phyloP scores from a whole-genome alignment of 768 basidiomycete species.

The Lactifluus rugatus region DNA sequence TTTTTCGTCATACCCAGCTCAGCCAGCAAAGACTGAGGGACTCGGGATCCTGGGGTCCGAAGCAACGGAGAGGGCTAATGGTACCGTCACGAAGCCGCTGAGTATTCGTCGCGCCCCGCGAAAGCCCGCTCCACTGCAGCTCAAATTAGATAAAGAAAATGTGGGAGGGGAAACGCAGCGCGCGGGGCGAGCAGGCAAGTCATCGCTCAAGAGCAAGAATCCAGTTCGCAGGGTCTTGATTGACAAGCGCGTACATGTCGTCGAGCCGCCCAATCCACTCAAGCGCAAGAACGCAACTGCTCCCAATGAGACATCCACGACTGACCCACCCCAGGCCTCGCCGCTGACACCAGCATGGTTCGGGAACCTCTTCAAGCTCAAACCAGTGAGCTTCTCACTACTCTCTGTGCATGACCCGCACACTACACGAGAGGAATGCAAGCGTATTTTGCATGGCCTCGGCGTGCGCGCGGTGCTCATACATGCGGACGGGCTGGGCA shows the following conservation, averaged over 20 bases:
- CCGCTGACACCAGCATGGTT: slow-evolving; percentile 62
- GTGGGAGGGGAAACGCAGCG: slow-evolving; percentile 3
- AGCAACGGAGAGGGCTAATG: slow-evolving; percentile 9
- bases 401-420: slow-evolving; percentile 49
- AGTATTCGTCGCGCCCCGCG: slow-evolving; percentile 28
- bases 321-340: slow-evolving; percentile 35
- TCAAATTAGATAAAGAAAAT: slow-evolving; percentile 53
- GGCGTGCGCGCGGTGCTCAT: slow-evolving; percentile 60
- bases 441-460: slow-evolving; percentile 58
- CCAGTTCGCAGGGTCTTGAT: slow-evolving; percentile 21
- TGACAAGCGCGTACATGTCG: slow-evolving; percentile 39
- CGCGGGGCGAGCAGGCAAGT: slow-evolving; percentile 25
- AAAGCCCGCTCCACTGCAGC: slow-evolving; percentile 17
- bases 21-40: neutral
- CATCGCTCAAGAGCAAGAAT: slow-evolving; percentile 34
- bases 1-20: neutral
- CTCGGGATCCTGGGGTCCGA: slow-evolving; percentile 6
- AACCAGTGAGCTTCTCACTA: slow-evolving; percentile 49
- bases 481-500: slow-evolving; percentile 49
- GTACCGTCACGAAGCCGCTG: slow-evolving; percentile 33
- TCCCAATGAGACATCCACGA: slow-evolving; percentile 8
- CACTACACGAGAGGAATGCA: slow-evolving; percentile 65
- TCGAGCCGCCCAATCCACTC: slow-evolving; percentile 34
- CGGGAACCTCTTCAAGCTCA: slow-evolving; percentile 80
- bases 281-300: slow-evolving; percentile 29